A percentile compares a stretch with the other conserved stretches of the same genome.
Evolutionary conservation across 1,284 basidiomycete species (phyloP).

Genomic region (Singerocomus inundabilis): DNA sequence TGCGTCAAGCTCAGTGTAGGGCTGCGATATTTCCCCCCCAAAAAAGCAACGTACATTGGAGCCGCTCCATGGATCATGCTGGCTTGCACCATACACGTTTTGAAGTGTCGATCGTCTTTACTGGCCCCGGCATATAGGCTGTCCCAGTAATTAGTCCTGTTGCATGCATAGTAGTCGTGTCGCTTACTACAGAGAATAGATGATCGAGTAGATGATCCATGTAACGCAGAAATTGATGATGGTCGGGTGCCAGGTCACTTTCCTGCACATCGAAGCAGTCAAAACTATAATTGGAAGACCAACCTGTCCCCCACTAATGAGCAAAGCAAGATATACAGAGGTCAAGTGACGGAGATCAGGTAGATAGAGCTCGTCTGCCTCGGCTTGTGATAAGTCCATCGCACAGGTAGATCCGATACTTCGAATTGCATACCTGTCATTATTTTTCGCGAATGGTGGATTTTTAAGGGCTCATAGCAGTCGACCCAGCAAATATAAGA

Average conservation of each 20-base stretch:
- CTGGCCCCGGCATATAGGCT: conserved; percentile 40
- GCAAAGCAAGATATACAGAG: conserved; percentile 43
- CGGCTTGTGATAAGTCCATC: neutral
- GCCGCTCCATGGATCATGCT: conserved; percentile 52
- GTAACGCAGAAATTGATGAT: conserved; percentile 53
- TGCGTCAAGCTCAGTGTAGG: neutral
- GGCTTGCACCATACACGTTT: conserved; percentile 49
- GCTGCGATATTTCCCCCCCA: neutral
- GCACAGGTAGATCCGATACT: neutral
- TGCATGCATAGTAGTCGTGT: neutral
- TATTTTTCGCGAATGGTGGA: neutral
- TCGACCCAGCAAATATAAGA: neutral
- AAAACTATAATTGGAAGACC: conserved; percentile 47
- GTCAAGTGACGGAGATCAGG: conserved; percentile 24
- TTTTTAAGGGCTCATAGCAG: neutral
- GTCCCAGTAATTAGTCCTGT: conserved; percentile 1
- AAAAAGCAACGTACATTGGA: conserved; percentile 44
- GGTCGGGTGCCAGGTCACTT: conserved; percentile 43
- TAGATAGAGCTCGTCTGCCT: conserved; percentile 6
- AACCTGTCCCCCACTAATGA: conserved; percentile 48
- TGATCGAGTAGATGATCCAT: conserved; percentile 54
- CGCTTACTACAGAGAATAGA: conserved; percentile 50
- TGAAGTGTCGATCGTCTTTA: conserved; percentile 18
- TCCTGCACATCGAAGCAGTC: conserved; percentile 45
- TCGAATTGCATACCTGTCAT: conserved; percentile 20